Base-by-base conservation (phyloP, 2,329 filamentous ascomycete genomes). In the Exserohilum rostratum region DNA sequence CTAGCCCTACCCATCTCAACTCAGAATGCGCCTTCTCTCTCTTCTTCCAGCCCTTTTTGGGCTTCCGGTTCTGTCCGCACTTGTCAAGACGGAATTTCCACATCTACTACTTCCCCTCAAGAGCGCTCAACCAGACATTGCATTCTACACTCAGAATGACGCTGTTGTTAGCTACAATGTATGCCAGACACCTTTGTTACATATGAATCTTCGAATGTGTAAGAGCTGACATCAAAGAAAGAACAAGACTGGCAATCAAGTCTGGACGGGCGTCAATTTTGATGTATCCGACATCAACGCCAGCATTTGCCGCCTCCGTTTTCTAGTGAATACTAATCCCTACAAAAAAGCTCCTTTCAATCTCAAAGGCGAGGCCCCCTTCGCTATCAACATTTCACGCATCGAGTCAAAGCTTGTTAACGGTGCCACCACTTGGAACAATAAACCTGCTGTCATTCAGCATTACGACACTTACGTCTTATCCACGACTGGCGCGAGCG, bases 101-200 rank as follows among this genome's bases (percentile, higher is more conserved):
- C 67, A 71, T 37, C 68, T 75, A 40, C 67, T 76, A 37, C 55
- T 75, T n/a, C 73, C 72, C 1, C 50, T 75, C 34, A 62, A 65
- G 22, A 50, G 60, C 18, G 46, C 52, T 12, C 30, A 46, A 1
- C 68, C 72, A 13, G 44, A 67, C 42, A 57, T 39, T 2, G 46
- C 64, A 2, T 66, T 61, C 20, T 58, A 56, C 17, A 76, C 72
- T 3, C 57, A 68, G 17, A 57, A 53, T 12, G 53, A 51, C 7
- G 70, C 62, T 35, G 45, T 57, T 3, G 57, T 74, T 45, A 60
- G 58, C 29, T 59, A 63, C 33, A 46, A 51, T 2, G 67, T 69
- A 58, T 3, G 52, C 34, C 22, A 27, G 12, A 17, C 2, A 22
- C 44, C 17, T 12, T 11, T 7, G 6, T 11, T n/a, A 10, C 9